A percentile compares a stretch with the other conserved stretches of the same genome.
Conservation (phyloP, 2,329 filamentous ascomycete genomes). For the Albifimbria verrucaria region DNA sequence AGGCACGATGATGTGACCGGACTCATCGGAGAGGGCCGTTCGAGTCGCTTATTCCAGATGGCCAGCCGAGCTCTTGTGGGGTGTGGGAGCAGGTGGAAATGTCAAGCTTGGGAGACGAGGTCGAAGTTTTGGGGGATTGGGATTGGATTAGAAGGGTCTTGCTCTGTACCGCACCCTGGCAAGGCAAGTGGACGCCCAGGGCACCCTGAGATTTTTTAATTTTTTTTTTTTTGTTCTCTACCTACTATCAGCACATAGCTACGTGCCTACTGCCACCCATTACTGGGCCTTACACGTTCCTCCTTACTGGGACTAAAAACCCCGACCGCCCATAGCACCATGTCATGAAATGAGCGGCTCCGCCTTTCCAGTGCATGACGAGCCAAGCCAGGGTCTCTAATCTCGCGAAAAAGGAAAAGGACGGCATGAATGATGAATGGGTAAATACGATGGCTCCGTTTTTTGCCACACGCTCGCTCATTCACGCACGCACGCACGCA, state of each 20-base stretch:
- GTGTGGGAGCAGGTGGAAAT: slow-evolving; percentile 5
- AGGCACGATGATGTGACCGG: slow-evolving; percentile 22
- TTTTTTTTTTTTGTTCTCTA: not conserved
- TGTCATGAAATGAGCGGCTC: not conserved
- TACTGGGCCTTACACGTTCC: not conserved
- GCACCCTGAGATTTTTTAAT: not conserved
- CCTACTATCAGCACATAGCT: not conserved
- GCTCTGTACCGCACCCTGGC: not conserved
- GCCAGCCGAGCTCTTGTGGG: not conserved
- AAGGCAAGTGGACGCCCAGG: not conserved
- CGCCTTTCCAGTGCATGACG: not conserved
- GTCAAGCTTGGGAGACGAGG: not conserved
- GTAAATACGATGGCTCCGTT: too few relatives aligned
- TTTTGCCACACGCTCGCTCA: too few relatives aligned
- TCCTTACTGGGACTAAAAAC: not conserved
- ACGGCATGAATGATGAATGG: not conserved
- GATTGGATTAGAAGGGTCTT: not conserved
- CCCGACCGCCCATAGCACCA: not conserved
- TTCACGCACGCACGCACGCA: too few relatives aligned
- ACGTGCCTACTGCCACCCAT: too few relatives aligned
- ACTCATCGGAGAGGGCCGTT: slow-evolving; percentile 24
- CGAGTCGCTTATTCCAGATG: not conserved
- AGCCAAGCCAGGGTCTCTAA: not conserved
- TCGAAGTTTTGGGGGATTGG: not conserved
- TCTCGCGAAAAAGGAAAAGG: not conserved